Evolutionary conservation across 2,329 filamentous ascomycete genomes (phyloP).

Genomic region (Fusarium longipes): DNA sequence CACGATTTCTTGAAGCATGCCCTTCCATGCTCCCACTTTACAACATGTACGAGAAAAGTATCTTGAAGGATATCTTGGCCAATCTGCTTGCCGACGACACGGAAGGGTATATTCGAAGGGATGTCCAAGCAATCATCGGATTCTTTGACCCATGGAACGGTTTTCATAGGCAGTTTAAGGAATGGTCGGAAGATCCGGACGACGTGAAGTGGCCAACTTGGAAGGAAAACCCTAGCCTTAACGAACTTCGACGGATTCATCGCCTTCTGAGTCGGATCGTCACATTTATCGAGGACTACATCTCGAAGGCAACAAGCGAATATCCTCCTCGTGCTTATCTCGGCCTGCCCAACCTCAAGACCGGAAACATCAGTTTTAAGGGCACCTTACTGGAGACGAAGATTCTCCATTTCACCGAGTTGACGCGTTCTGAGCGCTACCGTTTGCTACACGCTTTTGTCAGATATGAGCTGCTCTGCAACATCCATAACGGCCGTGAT

Average conservation of each 20-base stretch:
- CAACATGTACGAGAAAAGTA: neutral
- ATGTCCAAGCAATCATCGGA: neutral
- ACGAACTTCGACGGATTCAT: neutral
- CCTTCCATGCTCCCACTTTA: neutral
- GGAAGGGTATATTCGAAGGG: neutral
- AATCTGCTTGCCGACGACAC: neutral
- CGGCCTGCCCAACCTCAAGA: neutral
- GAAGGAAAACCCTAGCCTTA: too few relatives aligned
- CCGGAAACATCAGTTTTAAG: neutral
- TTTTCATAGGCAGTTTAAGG: neutral
- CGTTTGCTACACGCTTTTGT: neutral
- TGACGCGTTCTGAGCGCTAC: neutral
- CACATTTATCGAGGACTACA: neutral
- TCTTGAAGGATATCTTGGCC: neutral
- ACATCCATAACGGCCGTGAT: neutral
- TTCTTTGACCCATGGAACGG: fast-evolving
- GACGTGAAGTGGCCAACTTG: too few relatives aligned
- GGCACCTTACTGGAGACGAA: neutral
- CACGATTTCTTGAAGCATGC: neutral
- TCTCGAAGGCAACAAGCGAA: neutral
- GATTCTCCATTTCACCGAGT: neutral
- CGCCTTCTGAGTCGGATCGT: neutral
- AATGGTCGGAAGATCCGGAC: neutral
- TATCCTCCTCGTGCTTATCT: neutral
- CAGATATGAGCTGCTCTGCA: constrained; percentile 16